phyloP scores from a whole-genome alignment of 2,329 filamentous ascomycete species.

The Colletotrichum eremochloae region DNA sequence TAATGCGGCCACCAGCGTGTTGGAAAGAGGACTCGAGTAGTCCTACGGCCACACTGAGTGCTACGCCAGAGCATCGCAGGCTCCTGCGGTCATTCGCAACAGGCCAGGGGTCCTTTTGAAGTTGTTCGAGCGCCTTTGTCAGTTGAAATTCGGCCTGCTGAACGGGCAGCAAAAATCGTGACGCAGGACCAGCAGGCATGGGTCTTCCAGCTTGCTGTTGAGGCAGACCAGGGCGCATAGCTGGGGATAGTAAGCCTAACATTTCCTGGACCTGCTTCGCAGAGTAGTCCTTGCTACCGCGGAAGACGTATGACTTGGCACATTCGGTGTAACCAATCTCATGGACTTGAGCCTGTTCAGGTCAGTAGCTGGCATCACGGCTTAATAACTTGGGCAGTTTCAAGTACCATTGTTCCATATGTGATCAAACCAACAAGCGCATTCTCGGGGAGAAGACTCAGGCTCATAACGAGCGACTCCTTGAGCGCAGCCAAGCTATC shows the following conservation, averaged over 20 bases:
- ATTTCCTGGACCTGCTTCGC: constrained; percentile 99
- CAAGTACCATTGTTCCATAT: constrained; percentile 88
- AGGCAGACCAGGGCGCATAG: constrained; percentile 80
- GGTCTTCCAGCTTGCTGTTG: constrained; percentile 81
- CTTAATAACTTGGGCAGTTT: neutral
- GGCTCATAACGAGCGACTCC: constrained; percentile 87
- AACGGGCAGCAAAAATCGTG: constrained; percentile 92
- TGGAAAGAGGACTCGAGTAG: constrained; percentile 95
- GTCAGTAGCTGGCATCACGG: constrained; percentile 1
- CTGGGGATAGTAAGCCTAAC: constrained; percentile 84
- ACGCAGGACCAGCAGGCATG: constrained; percentile 82
- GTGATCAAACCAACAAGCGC: constrained; percentile 87
- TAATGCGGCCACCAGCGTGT: constrained; percentile 93
- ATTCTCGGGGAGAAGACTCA: constrained; percentile 85
- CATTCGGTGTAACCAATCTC: constrained; percentile 98
- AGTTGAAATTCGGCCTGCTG: constrained; percentile 97
- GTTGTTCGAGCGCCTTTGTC: constrained; percentile 92
- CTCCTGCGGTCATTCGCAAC: constrained; percentile 93
- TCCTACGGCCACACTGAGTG: constrained; percentile 94
- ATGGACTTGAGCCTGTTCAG: constrained; percentile 85
- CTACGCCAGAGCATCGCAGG: constrained; percentile 93
- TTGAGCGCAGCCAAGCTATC: constrained; percentile 86
- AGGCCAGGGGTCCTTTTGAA: constrained; percentile 98
- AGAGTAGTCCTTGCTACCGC: constrained; percentile 97
- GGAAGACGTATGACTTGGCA: constrained; percentile 98